phyloP scores from a whole-genome alignment of 805 yeast species.

The Scheffersomyces lignosus region DNA sequence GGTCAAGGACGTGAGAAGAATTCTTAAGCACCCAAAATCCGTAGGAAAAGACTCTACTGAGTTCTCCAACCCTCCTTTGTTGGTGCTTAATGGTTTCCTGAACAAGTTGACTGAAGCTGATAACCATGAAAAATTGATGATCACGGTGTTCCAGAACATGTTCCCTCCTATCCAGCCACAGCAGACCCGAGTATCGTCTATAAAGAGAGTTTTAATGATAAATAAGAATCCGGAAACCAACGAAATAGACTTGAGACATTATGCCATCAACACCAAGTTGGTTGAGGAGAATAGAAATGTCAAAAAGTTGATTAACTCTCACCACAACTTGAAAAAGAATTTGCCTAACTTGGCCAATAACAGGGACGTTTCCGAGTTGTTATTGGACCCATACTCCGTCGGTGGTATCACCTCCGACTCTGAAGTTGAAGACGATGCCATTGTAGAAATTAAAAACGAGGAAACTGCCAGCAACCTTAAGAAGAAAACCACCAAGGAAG shows the following conservation, averaged over 20 bases:
- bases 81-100: slow-evolving; percentile 88
- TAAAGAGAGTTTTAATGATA: slow-evolving; percentile 82
- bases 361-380: slow-evolving; percentile 77
- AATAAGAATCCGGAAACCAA: slow-evolving; percentile 72
- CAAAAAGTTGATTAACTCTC: slow-evolving; percentile 65
- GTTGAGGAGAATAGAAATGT: slow-evolving; percentile 77
- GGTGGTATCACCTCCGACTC: slow-evolving; percentile 87
- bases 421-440: slow-evolving; percentile 89
- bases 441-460: slow-evolving; percentile 56
- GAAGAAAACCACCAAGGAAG: slow-evolving; percentile 21
- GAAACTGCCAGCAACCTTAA: slow-evolving; percentile 14
- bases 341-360: slow-evolving; percentile 70
- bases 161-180: slow-evolving; percentile 94
- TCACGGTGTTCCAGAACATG: slow-evolving; percentile 92
- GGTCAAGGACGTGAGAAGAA: slow-evolving; percentile 72
- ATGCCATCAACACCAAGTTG: slow-evolving; percentile 79
- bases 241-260: slow-evolving; percentile 83
- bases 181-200: slow-evolving; percentile 66
- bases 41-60: slow-evolving; percentile 63
- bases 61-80: slow-evolving; percentile 76
- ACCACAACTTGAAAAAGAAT: slow-evolving; percentile 56
- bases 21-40: slow-evolving; percentile 77
- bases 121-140: slow-evolving; percentile 74
- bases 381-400: slow-evolving; percentile 79
- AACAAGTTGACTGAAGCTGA: slow-evolving; percentile 61